A percentile compares a stretch with the other conserved stretches of the same genome.
Evolutionary conservation across 768 basidiomycete species (phyloP).

Genomic region (Hygrophoropsis aurantiaca): DNA sequence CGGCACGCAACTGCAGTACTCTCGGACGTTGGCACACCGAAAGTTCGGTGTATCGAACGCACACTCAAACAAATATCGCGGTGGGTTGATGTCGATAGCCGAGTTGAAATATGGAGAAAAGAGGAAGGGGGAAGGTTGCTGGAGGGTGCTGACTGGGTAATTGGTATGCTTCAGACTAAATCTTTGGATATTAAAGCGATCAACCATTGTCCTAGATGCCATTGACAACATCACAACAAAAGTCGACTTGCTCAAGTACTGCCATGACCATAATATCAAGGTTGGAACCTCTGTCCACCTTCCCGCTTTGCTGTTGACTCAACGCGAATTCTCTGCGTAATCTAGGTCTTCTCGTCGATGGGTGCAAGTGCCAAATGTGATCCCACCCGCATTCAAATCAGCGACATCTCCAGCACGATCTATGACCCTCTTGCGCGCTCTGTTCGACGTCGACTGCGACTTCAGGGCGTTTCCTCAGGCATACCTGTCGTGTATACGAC

Average conservation of each 20-base stretch:
- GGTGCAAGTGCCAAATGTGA: conserved; percentile 94
- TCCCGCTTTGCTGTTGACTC: not conserved
- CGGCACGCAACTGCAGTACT: conserved; percentile 88
- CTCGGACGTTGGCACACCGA: conserved; percentile 91
- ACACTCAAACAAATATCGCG: conserved; percentile 70
- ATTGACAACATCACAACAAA: conserved; percentile 98
- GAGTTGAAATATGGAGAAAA: conserved; percentile 84
- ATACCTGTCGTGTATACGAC: conserved; percentile 95
- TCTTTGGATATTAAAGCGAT: conserved; percentile 4
- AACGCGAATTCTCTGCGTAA: not conserved
- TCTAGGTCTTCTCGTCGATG: conserved; percentile 93
- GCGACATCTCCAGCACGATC: conserved; percentile 87
- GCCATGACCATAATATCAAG: conserved; percentile 76
- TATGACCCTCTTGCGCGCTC: conserved; percentile 95
- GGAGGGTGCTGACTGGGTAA: conserved; percentile 90
- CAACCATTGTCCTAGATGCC: conserved; percentile 61
- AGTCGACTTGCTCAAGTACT: conserved; percentile 90
- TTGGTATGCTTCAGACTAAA: conserved; percentile 52
- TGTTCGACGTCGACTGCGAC: conserved; percentile 75
- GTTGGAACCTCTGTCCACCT: conserved; percentile 42
- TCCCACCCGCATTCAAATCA: conserved; percentile 93
- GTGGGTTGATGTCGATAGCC: conserved; percentile 86
- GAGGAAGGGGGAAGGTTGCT: conserved; percentile 74
- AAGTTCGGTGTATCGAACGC: conserved; percentile 77
- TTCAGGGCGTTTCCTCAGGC: conserved; percentile 57